A percentile compares a stretch with the other conserved stretches of the same genome.
These are phyloP conservation scores for Penicillium sp. DNA, from an alignment of 2,329 filamentous ascomycete species.

Conservation along the genomic window DNA sequence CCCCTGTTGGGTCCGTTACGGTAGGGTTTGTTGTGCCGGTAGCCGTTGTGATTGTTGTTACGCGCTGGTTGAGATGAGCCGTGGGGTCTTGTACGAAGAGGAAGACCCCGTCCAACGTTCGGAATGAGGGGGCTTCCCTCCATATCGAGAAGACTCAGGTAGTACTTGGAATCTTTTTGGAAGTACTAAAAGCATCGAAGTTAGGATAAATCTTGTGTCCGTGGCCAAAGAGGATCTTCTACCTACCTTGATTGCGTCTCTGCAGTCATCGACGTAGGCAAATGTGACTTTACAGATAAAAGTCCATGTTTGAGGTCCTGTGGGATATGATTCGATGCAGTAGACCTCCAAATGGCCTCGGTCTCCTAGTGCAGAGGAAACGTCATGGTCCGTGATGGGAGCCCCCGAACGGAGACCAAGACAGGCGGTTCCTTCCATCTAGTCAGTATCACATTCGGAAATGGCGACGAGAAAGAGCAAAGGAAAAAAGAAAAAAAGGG, in stretches of 20 bases:
- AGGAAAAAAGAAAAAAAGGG: background rate
- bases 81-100: background rate
- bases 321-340: slow-evolving; percentile 4
- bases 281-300: slow-evolving; percentile 22
- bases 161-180: slow-evolving; percentile 17
- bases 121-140: slow-evolving; percentile 11
- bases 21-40: background rate
- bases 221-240: background rate
- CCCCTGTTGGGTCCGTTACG: background rate
- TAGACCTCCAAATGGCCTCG: slow-evolving; percentile 17
- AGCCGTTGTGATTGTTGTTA: background rate
- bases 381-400: slow-evolving; percentile 9
- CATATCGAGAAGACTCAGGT: slow-evolving; percentile 16
- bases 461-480: background rate
- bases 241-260: slow-evolving; percentile 26
- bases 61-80: background rate
- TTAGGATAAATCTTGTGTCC: background rate
- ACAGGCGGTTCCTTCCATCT: slow-evolving; percentile 15
- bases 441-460: background rate
- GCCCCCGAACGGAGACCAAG: slow-evolving; percentile 15
- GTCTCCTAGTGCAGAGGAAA: slow-evolving; percentile 7
- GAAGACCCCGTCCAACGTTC: background rate
- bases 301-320: slow-evolving; percentile 1
- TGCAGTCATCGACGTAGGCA: slow-evolving; percentile 25
- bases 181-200: slow-evolving; percentile 8